A percentile compares a stretch with the other conserved stretches of the same genome.
These are phyloP conservation scores for Carallia pectinifolia DNA, from an alignment of 345 rosid genomes.

Conservation along the genomic window DNA sequence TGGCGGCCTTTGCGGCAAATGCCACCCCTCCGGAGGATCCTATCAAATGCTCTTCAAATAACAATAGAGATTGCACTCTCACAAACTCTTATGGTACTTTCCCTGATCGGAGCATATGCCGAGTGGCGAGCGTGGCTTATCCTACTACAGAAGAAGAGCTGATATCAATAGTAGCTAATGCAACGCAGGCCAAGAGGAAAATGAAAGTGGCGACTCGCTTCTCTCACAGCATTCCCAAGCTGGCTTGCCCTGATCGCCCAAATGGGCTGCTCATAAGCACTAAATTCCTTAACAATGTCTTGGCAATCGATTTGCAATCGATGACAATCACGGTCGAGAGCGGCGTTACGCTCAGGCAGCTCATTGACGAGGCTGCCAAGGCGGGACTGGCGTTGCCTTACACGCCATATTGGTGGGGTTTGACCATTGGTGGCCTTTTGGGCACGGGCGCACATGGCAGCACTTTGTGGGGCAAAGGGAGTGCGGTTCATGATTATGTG, in stretches of 20 bases:
- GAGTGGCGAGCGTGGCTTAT: constrained; percentile 53
- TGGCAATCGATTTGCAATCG: constrained; percentile 23
- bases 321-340: no score
- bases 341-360: no score
- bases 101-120: constrained; percentile 60
- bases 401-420: constrained; percentile 21
- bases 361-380: no score
- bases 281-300: constrained; percentile 38
- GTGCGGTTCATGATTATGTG: constrained; percentile 24
- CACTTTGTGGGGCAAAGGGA: no score
- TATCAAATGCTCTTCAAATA: constrained; percentile 42
- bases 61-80: constrained; percentile 50
- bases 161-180: constrained; percentile 46
- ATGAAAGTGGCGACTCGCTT: constrained; percentile 69
- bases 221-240: constrained; percentile 71
- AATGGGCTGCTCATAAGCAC: constrained; percentile 75
- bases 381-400: no score
- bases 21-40: constrained; percentile 66
- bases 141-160: constrained; percentile 63
- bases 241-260: constrained; percentile 59
- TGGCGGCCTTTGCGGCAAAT: constrained; percentile 20
- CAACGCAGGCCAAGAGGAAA: constrained; percentile 46
- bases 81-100: constrained; percentile 67
- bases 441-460: no score
- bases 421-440: no score